These are phyloP conservation scores for Hortiboletus campestris DNA, from an alignment of 768 basidiomycete species.

Conservation along the genomic window DNA sequence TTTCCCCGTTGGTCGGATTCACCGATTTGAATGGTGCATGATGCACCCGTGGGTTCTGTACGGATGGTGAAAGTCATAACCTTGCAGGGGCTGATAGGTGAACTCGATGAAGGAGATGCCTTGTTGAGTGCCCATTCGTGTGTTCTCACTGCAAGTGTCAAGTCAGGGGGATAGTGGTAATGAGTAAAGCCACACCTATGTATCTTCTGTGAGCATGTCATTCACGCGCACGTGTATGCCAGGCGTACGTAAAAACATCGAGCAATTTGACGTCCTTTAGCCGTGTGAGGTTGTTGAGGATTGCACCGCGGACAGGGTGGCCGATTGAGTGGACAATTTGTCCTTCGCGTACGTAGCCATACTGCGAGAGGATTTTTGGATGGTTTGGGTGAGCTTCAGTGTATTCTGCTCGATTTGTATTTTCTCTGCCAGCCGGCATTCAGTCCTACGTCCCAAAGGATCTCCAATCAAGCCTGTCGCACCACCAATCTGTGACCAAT, in stretches of 20 bases:
- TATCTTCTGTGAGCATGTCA: conserved; percentile 87
- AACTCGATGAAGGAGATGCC: conserved; percentile 99
- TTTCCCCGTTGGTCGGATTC: conserved; percentile 99
- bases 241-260: conserved; percentile 77
- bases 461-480: conserved; percentile 97
- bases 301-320: conserved; percentile 28
- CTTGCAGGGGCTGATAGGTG: conserved; percentile 95
- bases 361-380: conserved; percentile 69
- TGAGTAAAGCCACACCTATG: conserved; percentile 49
- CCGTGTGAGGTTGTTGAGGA: conserved; percentile 78
- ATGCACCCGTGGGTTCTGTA: conserved; percentile 45
- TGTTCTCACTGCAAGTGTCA: conserved; percentile 61
- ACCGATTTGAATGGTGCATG: conserved; percentile 85
- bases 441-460: conserved; percentile 84
- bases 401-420: conserved; percentile 67
- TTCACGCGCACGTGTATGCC: conserved; percentile 83
- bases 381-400: conserved; percentile 53
- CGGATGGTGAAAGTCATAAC: conserved; percentile 88
- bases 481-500: conserved; percentile 74
- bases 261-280: conserved; percentile 68
- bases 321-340: conserved; percentile 18
- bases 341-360: conserved; percentile 61
- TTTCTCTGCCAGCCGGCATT: conserved; percentile 67
- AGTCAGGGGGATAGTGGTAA: conserved; percentile 5
- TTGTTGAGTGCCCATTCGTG: conserved; percentile 71